Evolutionary conservation across 2,329 filamentous ascomycete genomes (phyloP).

Genomic region (Zymoseptoria pseudotritici): DNA sequence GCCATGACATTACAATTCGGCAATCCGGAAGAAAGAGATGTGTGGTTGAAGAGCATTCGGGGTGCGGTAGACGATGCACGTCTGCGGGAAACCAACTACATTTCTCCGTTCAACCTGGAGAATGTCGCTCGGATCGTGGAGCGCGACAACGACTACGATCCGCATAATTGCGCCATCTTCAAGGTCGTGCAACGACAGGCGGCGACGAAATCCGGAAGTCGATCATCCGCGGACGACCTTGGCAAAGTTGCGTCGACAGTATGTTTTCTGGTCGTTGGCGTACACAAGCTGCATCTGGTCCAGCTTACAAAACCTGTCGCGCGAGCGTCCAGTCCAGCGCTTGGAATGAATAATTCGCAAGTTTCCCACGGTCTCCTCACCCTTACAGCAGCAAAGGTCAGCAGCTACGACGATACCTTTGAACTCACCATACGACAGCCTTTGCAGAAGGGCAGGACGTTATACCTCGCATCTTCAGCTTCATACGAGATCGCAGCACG

Average conservation of each 20-base stretch:
- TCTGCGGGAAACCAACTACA: constrained; percentile 43
- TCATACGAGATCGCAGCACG: constrained; percentile 58
- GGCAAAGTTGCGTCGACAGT: constrained; percentile 57
- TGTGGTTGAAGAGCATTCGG: constrained; percentile 58
- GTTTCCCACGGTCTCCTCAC: constrained; percentile 57
- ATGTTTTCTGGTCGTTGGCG: constrained; percentile 61
- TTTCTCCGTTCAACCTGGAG: constrained; percentile 54
- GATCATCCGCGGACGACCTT: constrained; percentile 59
- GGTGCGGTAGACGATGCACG: constrained; percentile 51
- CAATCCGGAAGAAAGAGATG: constrained; percentile 56
- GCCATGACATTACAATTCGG: constrained; percentile 58
- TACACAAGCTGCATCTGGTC: constrained; percentile 62
- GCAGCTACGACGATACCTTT: constrained; percentile 57
- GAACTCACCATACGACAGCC: constrained; percentile 56
- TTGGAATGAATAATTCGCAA: constrained; percentile 41
- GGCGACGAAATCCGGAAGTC: constrained; percentile 44
- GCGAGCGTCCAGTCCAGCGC: constrained; percentile 48
- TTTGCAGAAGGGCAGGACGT: constrained; percentile 46
- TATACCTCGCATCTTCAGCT: constrained; percentile 57
- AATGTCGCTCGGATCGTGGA: constrained; percentile 57
- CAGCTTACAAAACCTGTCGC: constrained; percentile 53
- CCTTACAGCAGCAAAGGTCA: constrained; percentile 52
- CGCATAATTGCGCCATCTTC: constrained; percentile 59
- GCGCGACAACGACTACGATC: constrained; percentile 61
- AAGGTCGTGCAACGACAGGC: constrained; percentile 58